phyloP scores from a whole-genome alignment of 2,329 filamentous ascomycete species.

The Ophiocordyceps camponoti-floridani region DNA sequence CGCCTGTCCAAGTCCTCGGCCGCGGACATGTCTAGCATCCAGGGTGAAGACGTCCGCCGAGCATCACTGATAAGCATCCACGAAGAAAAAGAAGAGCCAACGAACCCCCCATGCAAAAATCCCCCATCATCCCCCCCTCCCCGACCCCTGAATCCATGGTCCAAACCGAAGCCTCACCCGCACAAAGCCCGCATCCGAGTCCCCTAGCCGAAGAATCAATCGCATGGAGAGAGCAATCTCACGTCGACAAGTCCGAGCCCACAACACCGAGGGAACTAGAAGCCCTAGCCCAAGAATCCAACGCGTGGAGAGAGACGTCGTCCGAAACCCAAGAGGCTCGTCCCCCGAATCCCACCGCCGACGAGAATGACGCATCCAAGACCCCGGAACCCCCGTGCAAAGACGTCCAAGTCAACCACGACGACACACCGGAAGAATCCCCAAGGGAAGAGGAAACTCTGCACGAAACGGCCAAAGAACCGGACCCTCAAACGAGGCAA shows the following conservation, averaged over 20 bases:
- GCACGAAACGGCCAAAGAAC: too few relatives aligned
- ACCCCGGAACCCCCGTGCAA: too few relatives aligned
- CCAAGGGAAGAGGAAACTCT: too few relatives aligned
- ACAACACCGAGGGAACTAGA: background rate
- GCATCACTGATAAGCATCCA: background rate
- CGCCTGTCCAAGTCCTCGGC: constrained; percentile 1
- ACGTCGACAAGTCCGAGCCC: background rate
- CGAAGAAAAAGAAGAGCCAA: too few relatives aligned
- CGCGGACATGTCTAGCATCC: background rate
- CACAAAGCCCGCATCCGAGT: background rate
- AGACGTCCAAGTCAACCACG: too few relatives aligned
- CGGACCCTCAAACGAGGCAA: too few relatives aligned
- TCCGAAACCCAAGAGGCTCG: too few relatives aligned
- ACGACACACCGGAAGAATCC: too few relatives aligned
- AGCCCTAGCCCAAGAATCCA: background rate
- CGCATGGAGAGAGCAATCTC: background rate
- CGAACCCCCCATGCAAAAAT: too few relatives aligned
- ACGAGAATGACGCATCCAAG: background rate
- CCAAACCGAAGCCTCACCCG: background rate
- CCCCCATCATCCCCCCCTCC: too few relatives aligned
- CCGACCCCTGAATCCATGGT: background rate
- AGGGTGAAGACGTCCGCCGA: background rate
- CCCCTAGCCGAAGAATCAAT: background rate
- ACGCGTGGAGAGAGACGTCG: background rate
- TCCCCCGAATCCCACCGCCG: too few relatives aligned